A percentile compares a stretch with the other conserved stretches of the same genome.
Conservation (phyloP, 106 monocot species). For the Platanthera guangdongensis region DNA sequence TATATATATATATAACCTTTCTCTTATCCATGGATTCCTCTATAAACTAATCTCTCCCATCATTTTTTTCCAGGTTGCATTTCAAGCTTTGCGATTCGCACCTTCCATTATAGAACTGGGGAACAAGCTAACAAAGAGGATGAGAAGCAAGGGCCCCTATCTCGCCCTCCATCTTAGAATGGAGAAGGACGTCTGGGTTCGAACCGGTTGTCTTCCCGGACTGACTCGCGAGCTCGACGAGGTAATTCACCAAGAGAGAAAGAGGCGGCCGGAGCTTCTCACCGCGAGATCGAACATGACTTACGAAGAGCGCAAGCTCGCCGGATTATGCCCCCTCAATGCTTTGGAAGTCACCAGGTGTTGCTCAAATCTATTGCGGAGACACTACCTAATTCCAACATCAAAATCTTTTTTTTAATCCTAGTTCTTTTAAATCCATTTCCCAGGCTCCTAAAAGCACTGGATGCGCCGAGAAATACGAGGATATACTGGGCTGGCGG, state of each 20-base stretch:
- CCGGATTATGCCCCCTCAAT: slow-evolving; percentile 77
- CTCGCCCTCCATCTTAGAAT: slow-evolving; percentile 72
- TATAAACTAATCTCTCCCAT: neutral
- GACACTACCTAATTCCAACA: neutral
- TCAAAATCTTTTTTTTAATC: neutral
- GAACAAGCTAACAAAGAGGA: slow-evolving; percentile 46
- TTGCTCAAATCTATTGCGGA: neutral
- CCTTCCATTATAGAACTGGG: slow-evolving; percentile 57
- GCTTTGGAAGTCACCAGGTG: slow-evolving; percentile 72
- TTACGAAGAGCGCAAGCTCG: slow-evolving; percentile 72
- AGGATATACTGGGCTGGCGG: slow-evolving; percentile 93
- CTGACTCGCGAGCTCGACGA: slow-evolving; percentile 40
- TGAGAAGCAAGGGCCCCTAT: slow-evolving; percentile 83
- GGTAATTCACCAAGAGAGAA: slow-evolving; percentile 55
- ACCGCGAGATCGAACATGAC: slow-evolving; percentile 82
- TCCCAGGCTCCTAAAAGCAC: slow-evolving; percentile 66
- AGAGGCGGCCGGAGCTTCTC: slow-evolving; percentile 62
- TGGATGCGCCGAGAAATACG: slow-evolving; percentile 53
- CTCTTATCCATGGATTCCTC: neutral
- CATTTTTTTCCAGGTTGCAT: slow-evolving; percentile 52
- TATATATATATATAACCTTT: neutral
- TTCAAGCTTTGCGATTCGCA: slow-evolving; percentile 66
- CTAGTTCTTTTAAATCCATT: neutral
- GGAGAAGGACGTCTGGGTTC: slow-evolving; percentile 95
- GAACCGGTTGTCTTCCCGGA: slow-evolving; percentile 83